Evolutionary conservation across 805 yeast genomes (phyloP).

Genomic region (Candida namnaoensis): DNA sequence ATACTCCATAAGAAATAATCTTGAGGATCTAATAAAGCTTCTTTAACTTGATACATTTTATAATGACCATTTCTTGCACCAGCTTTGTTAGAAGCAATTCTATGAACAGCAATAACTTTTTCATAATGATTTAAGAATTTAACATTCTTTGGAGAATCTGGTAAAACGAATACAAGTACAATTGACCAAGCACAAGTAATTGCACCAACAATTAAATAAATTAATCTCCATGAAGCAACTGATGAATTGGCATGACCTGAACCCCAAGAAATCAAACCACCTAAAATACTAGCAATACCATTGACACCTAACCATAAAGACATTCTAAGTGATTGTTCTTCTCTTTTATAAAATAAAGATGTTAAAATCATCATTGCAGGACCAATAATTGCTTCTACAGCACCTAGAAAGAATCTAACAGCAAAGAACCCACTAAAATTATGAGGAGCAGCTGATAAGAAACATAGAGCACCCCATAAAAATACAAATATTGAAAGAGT

Average conservation of each 20-base stretch:
- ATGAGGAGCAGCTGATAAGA: conserved; percentile 36
- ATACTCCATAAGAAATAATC: conserved; percentile 45
- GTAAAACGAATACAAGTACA: conserved; percentile 29
- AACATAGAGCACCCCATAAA: conserved; percentile 39
- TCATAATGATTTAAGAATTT: conserved; percentile 30
- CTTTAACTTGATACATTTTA: conserved; percentile 35
- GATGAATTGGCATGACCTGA: conserved; percentile 6
- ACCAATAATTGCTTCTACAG: conserved; percentile 42
- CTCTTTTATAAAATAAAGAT: conserved; percentile 48
- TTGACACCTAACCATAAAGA: conserved; percentile 43
- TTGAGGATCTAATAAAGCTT: conserved; percentile 26
- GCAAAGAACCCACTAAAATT: conserved; percentile 39
- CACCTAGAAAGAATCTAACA: conserved; percentile 38
- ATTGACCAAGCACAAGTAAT: conserved; percentile 39
- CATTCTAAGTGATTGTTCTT: conserved; percentile 39
- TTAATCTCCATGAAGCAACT: conserved; percentile 43
- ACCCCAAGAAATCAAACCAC: conserved; percentile 34
- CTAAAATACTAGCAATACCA: conserved; percentile 34
- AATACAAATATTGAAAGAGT: conserved; percentile 31
- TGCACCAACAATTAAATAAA: conserved; percentile 42
- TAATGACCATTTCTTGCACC: conserved; percentile 42
- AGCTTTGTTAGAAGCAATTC: conserved; percentile 38
- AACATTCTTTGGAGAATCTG: conserved; percentile 35
- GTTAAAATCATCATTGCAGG: conserved; percentile 44
- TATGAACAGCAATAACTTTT: conserved; percentile 36